Evolutionary conservation across 2,329 filamentous ascomycete genomes (phyloP).

Genomic region (Dendrostoma leiphaemia): DNA sequence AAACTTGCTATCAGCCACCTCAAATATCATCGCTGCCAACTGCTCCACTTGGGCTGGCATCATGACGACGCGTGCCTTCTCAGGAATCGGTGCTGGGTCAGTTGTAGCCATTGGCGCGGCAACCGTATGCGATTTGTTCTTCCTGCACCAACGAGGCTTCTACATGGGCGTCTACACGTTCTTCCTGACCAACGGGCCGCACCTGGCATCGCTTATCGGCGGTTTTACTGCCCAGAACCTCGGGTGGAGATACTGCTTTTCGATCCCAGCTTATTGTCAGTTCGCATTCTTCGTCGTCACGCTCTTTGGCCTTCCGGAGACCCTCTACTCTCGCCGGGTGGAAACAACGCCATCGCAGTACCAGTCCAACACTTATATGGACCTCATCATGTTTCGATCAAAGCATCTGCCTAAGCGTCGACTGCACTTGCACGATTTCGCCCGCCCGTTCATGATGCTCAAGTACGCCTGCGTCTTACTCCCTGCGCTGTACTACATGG

Average conservation of each 20-base stretch:
- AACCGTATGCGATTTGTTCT: slow-evolving; percentile 23
- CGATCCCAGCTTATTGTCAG: slow-evolving; percentile 26
- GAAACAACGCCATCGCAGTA: background rate
- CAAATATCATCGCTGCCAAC: slow-evolving; percentile 26
- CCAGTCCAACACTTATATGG: slow-evolving; percentile 1
- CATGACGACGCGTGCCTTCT: slow-evolving; percentile 22
- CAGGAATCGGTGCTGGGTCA: slow-evolving; percentile 21
- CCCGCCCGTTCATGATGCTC: slow-evolving; percentile 23
- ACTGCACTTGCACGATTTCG: slow-evolving; percentile 19
- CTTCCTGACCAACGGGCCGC: slow-evolving; percentile 23
- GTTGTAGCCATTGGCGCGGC: slow-evolving; percentile 21
- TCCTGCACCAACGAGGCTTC: slow-evolving; percentile 24
- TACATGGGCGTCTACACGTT: slow-evolving; percentile 25
- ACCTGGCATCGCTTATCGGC: slow-evolving; percentile 25
- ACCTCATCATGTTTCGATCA: slow-evolving; percentile 12
- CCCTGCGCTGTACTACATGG: slow-evolving; percentile 24
- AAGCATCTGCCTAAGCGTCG: slow-evolving; percentile 6
- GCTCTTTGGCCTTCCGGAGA: slow-evolving; percentile 27
- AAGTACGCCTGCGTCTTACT: slow-evolving; percentile 22
- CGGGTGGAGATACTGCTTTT: slow-evolving; percentile 26
- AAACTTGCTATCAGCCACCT: slow-evolving; percentile 28
- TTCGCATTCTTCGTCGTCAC: slow-evolving; percentile 23
- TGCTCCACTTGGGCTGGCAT: slow-evolving; percentile 22
- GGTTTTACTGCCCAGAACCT: slow-evolving; percentile 27
- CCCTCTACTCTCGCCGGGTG: slow-evolving; percentile 22